phyloP scores from a whole-genome alignment of 768 basidiomycete genomes.

The Hortiboletus flavorubellus region DNA sequence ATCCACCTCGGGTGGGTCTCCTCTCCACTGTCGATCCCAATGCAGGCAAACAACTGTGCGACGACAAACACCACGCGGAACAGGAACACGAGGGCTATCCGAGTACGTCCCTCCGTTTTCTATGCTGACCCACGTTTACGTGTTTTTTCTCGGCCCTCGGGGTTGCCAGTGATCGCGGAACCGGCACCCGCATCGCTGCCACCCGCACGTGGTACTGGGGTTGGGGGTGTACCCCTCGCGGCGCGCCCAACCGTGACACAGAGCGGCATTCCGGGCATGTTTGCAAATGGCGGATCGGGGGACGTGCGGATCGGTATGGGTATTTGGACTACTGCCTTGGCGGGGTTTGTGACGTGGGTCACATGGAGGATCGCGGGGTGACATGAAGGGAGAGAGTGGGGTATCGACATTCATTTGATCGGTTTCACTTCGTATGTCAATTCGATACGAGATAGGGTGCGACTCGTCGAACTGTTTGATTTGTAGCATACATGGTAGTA shows the following conservation, averaged over 20 bases:
- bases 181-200: slow-evolving; percentile 37
- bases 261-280: slow-evolving; percentile 1
- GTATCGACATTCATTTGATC: neutral
- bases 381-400: neutral
- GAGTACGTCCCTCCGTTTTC: slow-evolving; percentile 13
- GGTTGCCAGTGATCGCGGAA: slow-evolving; percentile 36
- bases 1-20: slow-evolving; percentile 68
- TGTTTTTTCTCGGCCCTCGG: neutral
- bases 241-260: slow-evolving; percentile 11
- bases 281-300: slow-evolving; percentile 18
- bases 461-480: neutral
- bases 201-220: slow-evolving; percentile 19
- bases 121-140: neutral
- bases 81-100: slow-evolving; percentile 25
- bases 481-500: slow-evolving; percentile 8
- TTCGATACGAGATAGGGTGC: neutral
- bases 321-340: slow-evolving; percentile 18
- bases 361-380: slow-evolving; percentile 16
- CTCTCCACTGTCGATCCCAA: slow-evolving; percentile 65
- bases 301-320: slow-evolving; percentile 4
- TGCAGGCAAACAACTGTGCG: slow-evolving; percentile 39
- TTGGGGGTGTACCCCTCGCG: slow-evolving; percentile 32
- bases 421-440: neutral
- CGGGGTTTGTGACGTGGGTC: slow-evolving; percentile 18
- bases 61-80: slow-evolving; percentile 37